Evolutionary conservation across 2,329 filamentous ascomycete genomes (phyloP), one percentile per base, ranked within the genome.

Genomic region (Ceratocystis papillata): DNA sequence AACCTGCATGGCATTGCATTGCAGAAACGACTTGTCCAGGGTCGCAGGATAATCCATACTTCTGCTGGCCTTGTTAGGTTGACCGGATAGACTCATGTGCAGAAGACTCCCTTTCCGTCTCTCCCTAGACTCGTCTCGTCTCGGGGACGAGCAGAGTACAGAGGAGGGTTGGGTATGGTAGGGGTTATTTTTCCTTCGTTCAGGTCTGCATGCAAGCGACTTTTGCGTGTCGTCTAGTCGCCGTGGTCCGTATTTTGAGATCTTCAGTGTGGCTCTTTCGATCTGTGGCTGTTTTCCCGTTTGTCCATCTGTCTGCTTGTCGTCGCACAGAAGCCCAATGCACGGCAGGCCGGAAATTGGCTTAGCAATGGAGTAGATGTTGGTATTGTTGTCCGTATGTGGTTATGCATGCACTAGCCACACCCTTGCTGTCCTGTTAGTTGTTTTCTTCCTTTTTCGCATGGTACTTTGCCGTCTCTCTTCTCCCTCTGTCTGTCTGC

Each of bases 331-430:
- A 53, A 53, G 48, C 48, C 48, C 48, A 53, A 4, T 25, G 10
- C 48, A 53, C 48, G 22, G 48, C 48, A 53, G 20, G 48, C 48
- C 48, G 48, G 48, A 53, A 53, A 53, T 53, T 53, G 22, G 48
- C 48, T 5, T 28, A 25, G 37, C 37, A 37, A 37, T 37, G 8
- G 33, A 37, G 33, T 37, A 37, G 33, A 37, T 12, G 33, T 37
- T 37, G 33, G 33, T 37, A 37, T 12, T 37, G 33, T 37, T 37
- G 33, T 12, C 33, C 33, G 33, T 37, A 37, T 37, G 33, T 3
- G 33, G 33, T 37, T 12, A 37, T 37, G 33, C 33, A 37, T 37
- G 2, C 8, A 37, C 33, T 12, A 37, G 33, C 33, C 33, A 37
- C 10, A 37, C 33, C 33, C 33, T 37, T 37, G 33, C 33, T 37